These are phyloP conservation scores for Saposhnikovia divaricata DNA, from an alignment of 129 eudicot species.

Conservation along the genomic window DNA sequence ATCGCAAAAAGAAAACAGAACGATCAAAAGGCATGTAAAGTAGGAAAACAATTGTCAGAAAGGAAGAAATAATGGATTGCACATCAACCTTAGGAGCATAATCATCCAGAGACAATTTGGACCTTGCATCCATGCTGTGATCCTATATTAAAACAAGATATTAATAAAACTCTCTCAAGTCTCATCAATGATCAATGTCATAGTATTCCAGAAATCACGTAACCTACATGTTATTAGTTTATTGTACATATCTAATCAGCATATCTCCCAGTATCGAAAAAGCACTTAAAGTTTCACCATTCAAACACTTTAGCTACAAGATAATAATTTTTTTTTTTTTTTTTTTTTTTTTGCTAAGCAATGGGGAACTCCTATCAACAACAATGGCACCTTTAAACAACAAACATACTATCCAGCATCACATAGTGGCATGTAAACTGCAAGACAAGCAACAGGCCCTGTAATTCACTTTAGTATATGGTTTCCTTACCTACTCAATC, in stretches of 20 bases:
- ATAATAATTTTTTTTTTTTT: neutral
- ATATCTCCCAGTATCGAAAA: neutral
- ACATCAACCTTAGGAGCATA: slow-evolving; percentile 50
- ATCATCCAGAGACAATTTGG: slow-evolving; percentile 26
- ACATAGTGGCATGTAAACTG: neutral
- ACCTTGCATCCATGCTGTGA: neutral
- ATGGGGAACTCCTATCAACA: neutral
- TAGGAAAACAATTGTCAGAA: neutral
- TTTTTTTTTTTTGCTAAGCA: neutral
- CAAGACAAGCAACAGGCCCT: neutral
- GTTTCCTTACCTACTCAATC: slow-evolving; percentile 55
- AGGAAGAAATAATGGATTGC: neutral
- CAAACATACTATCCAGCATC: neutral
- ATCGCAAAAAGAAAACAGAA: neutral
- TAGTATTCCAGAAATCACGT: neutral
- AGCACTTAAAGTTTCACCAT: neutral
- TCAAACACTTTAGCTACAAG: neutral
- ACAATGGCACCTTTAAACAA: neutral
- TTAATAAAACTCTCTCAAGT: neutral
- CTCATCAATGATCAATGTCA: neutral
- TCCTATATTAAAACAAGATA: neutral
- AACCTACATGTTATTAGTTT: neutral
- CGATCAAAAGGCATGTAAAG: neutral
- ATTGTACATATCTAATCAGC: neutral
- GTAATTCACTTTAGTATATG: too few species aligned